A percentile compares a stretch with the other conserved stretches of the same genome.
Evolutionary conservation across 495 filamentous ascomycete species (phyloP).

Genomic region (Aspergillus sclerotiicarbonarius): DNA sequence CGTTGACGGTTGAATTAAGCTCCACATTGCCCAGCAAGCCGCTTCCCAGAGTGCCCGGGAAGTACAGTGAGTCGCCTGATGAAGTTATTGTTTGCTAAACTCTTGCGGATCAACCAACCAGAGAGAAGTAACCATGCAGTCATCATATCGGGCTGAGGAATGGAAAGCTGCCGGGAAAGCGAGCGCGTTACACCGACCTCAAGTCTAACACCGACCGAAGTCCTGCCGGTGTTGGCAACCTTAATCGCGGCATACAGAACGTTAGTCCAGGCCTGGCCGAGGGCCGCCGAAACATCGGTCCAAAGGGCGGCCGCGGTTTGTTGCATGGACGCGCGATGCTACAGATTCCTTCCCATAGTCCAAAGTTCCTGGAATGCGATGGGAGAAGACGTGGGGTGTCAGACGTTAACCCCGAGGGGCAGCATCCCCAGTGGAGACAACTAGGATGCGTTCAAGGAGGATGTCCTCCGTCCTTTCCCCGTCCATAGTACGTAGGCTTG

Average conservation of each 20-base stretch:
- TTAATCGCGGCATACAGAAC: background rate
- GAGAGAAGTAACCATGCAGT: background rate
- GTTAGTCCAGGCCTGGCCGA: background rate
- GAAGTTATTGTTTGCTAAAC: background rate
- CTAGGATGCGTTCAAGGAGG: too few relatives aligned
- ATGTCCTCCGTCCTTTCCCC: background rate
- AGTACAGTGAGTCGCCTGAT: background rate
- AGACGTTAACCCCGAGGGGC: background rate
- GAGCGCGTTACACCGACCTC: background rate
- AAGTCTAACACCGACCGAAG: background rate
- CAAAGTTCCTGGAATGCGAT: background rate
- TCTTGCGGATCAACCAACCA: background rate
- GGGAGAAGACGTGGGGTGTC: background rate
- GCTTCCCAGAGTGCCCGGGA: background rate
- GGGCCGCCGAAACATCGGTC: conserved; percentile 4
- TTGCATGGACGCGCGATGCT: background rate
- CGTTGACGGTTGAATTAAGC: background rate
- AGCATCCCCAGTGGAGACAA: background rate
- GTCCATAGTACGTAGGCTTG: background rate
- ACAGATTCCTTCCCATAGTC: background rate
- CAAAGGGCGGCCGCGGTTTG: background rate
- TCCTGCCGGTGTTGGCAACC: conserved; percentile 3
- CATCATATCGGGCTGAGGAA: conserved; percentile 5
- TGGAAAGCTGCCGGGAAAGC: background rate
- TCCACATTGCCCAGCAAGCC: background rate